Base-by-base conservation (phyloP, 192 early-diverging fungal species). In the Coemansia asiatica region DNA sequence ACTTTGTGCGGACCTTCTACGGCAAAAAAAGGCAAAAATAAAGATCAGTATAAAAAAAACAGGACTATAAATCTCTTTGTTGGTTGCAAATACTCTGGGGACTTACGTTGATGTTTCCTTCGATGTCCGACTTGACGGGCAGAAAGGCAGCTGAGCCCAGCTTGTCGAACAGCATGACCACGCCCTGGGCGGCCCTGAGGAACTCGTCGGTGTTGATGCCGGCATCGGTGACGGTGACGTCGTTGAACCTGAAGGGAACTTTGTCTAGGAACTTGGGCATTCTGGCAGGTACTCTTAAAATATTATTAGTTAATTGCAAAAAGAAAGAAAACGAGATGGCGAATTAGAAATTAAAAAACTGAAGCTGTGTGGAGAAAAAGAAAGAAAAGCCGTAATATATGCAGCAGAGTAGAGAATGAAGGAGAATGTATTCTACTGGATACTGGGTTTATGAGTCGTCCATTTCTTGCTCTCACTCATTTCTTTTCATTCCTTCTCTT, bases 91-190 rank as follows among this genome's bases (percentile, higher is more conserved):
- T 22, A 33, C 31, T 2, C 13, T 3, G 6, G 25, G 26, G n/a
- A 59, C 68, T 47, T 49, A 71, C 72, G 69, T 84, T 82, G 67
- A 98, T 85, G 85, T 98, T 98, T 64, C 93, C 94, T 63, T 84
- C 88, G 82, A 98, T 94, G 73, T 98, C 96, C 48, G 83, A 85
- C 79, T 93, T 93, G 63, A 98, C 94, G n/a, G 91, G 84, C 36
- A 71, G 60, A 74, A 98, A 96, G 0, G 93, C 93, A 33, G 85
- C 67, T 23, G 87, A 78, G 26, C 87, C 88, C 31, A 27, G 48
- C 60, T 58, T 63, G 68, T 60, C 71, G 36, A 78, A 93, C 28
- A 95, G 75, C 66, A 85, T 87, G 25, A 91, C 85, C 21, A 95
- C 75, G 21, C 89, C 90, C 66, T 88, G 85, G 21, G 90, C 87